These are phyloP conservation scores for Cydonia oblonga DNA, from an alignment of 331 rosid genomes.

Conservation along the genomic window DNA sequence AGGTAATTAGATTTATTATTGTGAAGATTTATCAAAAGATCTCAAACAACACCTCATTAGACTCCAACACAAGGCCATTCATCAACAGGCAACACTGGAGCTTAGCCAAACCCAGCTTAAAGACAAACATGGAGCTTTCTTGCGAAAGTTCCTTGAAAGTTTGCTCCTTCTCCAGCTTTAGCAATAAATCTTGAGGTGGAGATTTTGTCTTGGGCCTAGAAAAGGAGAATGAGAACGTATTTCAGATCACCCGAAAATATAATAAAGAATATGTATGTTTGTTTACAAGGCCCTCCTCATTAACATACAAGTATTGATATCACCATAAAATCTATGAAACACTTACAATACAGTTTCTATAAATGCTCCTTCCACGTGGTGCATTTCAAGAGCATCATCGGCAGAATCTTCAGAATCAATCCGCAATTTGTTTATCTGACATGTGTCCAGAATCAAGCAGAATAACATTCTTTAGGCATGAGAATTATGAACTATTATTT, in stretches of 20 bases:
- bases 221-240: conserved; percentile 19
- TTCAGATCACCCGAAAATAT: not conserved
- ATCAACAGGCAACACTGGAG: conserved; percentile 60
- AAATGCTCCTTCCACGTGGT: conserved; percentile 89
- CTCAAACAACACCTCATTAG: conserved; percentile 51
- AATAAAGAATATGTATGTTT: not conserved
- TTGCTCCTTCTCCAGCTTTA: conserved; percentile 75
- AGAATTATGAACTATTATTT: not conserved
- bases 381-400: conserved; percentile 59
- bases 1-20: not conserved
- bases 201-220: conserved; percentile 76
- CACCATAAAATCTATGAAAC: not conserved
- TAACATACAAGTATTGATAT: not conserved
- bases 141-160: conserved; percentile 54
- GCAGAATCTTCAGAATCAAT: conserved; percentile 47
- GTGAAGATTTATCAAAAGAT: conserved; percentile 1
- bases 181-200: conserved; percentile 73
- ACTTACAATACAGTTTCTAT: conserved; percentile 89
- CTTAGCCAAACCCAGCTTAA: conserved; percentile 73
- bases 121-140: conserved; percentile 66
- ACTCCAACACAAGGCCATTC: conserved; percentile 87
- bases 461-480: not conserved
- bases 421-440: conserved; percentile 69
- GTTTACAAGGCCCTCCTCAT: not conserved
- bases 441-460: conserved; percentile 1